These are phyloP conservation scores for Claviceps sp. DNA, from an alignment of 2,329 filamentous ascomycete genomes.

Conservation along the genomic window DNA sequence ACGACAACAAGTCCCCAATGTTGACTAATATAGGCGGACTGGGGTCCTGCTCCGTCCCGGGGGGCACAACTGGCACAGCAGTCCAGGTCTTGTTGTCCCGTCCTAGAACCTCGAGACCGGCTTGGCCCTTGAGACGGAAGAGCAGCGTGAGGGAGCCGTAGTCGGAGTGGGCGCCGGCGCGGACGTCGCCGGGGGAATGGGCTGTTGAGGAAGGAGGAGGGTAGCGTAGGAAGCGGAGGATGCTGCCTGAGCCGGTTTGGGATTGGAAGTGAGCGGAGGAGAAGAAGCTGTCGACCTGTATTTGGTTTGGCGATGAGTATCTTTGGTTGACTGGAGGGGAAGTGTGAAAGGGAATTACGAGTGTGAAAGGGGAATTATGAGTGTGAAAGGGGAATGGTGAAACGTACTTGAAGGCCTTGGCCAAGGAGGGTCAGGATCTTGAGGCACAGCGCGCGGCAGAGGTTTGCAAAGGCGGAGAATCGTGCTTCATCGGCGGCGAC, in stretches of 20 bases:
- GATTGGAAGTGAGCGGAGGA: constrained; percentile 33
- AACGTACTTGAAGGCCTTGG: constrained; percentile 52
- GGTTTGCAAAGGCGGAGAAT: constrained; percentile 51
- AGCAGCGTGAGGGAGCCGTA: constrained; percentile 64
- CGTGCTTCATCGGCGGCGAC: constrained; percentile 46
- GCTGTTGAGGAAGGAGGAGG: constrained; percentile 36
- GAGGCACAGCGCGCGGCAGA: constrained; percentile 61
- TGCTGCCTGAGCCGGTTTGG: constrained; percentile 38
- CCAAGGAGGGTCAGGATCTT: constrained; percentile 66
- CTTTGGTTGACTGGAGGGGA: too few relatives aligned
- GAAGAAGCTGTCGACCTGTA: constrained; percentile 39
- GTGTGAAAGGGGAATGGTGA: too few relatives aligned
- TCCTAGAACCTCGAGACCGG: constrained; percentile 72
- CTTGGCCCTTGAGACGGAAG: constrained; percentile 74
- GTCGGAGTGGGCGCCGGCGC: constrained; percentile 86
- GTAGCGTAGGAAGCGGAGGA: constrained; percentile 61
- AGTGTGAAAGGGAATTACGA: too few relatives aligned
- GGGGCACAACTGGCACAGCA: constrained; percentile 53
- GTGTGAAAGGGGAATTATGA: too few relatives aligned
- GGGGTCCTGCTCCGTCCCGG: constrained; percentile 41
- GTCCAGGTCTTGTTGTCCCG: constrained; percentile 38
- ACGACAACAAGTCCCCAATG: constrained; percentile 56
- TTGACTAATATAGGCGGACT: constrained; percentile 71
- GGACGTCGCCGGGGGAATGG: constrained; percentile 47
- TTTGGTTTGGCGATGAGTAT: neutral